Base-by-base conservation (phyloP, 306 rosid genomes). In the barrel medic (Medicago truncatula) region DNA sequence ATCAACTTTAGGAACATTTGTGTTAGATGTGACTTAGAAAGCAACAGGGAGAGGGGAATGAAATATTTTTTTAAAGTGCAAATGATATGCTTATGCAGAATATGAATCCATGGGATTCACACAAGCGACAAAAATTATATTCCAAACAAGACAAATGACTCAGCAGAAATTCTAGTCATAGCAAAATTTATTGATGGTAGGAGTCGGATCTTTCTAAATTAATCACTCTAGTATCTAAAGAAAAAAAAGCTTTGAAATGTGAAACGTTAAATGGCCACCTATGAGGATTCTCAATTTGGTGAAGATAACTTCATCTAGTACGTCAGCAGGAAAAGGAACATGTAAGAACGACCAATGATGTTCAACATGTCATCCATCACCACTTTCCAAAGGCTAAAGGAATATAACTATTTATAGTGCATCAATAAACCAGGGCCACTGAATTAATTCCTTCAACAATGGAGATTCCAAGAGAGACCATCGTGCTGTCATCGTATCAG, bases 381-480 rank as follows among this genome's bases (percentile, higher is more conserved):
- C 57, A 13, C 68, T 52, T 38, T 50, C 76, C 57, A 58, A 69
- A 28, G 47, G 73, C 43, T 71, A 38, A 64, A 44, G 20, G 82
- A 71, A 79, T 78, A 78, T 25, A 54, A 74, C 52, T 71, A 83
- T 80, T 68, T 77, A 71, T 70, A 47, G 58, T 80, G 85, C 63
- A 62, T 34, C 43, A 34, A 23, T 59, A 65, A 83, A 70, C 16
- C 70, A 70, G 74, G 70, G 59, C 80, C 75, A 44, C 76, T 58
- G 84, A 59, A 66, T 43, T 23, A 66, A 81, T 81, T 78, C 79
- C 77, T 70, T 73, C 58, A 21, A 63, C 20, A 67, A 69, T 50
- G 60, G 79, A 78, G 79, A 81, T 82, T 78, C 84, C 77, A 38
- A 34, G 31, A 14, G 70, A 66, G 10, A 59, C 74, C 77, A 70